phyloP scores from a whole-genome alignment of 176 grass and related monocot genomes.

The Melocanna baccifera region DNA sequence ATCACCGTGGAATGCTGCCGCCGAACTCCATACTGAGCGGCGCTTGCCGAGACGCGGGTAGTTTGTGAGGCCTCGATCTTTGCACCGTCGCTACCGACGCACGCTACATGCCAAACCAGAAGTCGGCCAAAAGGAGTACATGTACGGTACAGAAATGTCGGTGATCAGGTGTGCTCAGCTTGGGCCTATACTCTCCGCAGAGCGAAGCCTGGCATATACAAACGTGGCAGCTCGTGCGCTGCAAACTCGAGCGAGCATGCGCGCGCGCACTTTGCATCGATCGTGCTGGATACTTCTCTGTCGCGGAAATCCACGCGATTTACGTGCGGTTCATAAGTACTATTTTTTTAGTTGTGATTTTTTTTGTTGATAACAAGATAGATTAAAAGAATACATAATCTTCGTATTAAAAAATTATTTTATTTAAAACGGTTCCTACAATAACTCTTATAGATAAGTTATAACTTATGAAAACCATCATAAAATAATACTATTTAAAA shows the following conservation, averaged over 20 bases:
- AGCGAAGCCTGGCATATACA: not conserved
- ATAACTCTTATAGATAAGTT: no score
- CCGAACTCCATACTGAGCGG: no score
- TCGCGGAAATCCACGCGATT: no score
- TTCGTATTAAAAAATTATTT: no score
- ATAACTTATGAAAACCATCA: no score
- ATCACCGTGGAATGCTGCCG: no score
- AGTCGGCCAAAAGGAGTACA: not conserved
- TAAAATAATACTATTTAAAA: no score
- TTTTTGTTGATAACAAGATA: no score
- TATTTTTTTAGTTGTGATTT: not conserved
- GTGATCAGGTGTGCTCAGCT: not conserved
- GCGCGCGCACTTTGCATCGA: not conserved
- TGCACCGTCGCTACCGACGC: not conserved
- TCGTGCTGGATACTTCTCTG: constrained; percentile 4
- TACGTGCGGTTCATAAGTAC: no score
- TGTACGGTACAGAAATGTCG: constrained; percentile 3
- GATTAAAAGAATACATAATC: no score
- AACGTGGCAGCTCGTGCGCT: not conserved
- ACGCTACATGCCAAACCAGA: not conserved
- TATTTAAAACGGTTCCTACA: no score
- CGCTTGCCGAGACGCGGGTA: not conserved
- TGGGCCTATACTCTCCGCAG: not conserved
- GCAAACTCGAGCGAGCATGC: not conserved
- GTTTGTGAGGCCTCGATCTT: not conserved